Percentiles rank a stretch among this genome's conserved stretches.
Evolutionary conservation across 257 asterid species (phyloP).

Genomic region (Solanum microdontum): DNA sequence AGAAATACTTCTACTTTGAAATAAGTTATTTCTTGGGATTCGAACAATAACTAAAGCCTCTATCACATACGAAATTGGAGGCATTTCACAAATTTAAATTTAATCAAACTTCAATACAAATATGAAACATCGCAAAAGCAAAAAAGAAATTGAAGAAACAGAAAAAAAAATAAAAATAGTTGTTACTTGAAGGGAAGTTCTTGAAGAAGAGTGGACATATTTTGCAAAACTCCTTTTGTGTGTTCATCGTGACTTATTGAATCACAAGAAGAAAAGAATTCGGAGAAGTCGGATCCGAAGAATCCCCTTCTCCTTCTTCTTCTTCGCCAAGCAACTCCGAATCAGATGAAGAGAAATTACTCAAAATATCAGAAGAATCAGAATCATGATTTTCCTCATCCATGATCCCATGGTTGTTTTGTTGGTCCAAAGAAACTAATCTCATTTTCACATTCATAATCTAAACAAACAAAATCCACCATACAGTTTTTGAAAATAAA

Average conservation of each 20-base stretch:
- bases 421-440: slow-evolving; percentile 9
- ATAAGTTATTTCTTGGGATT: too few species aligned
- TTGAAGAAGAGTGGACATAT: slow-evolving; percentile 49
- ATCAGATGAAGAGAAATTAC: slow-evolving; percentile 8
- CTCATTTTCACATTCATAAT: slow-evolving; percentile 13
- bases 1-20: too few species aligned
- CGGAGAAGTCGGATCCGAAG: not conserved
- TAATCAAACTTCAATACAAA: too few species aligned
- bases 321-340: slow-evolving; percentile 26
- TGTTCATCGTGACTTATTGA: not conserved
- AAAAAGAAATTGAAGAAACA: too few species aligned
- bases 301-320: not conserved
- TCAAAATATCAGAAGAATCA: slow-evolving; percentile 5
- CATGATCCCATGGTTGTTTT: slow-evolving; percentile 30
- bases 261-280: not conserved
- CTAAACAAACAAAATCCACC: slow-evolving; percentile 2
- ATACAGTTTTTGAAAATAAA: slow-evolving; percentile 1
- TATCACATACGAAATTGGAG: too few species aligned
- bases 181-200: slow-evolving; percentile 63
- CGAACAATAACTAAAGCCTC: too few species aligned
- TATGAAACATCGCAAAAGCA: too few species aligned
- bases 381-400: slow-evolving; percentile 6
- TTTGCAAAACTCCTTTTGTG: slow-evolving; percentile 22
- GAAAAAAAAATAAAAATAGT: too few species aligned
- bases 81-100: too few species aligned